Conservation (phyloP, 1,284 basidiomycete species). For the Ustilago tritici region DNA sequence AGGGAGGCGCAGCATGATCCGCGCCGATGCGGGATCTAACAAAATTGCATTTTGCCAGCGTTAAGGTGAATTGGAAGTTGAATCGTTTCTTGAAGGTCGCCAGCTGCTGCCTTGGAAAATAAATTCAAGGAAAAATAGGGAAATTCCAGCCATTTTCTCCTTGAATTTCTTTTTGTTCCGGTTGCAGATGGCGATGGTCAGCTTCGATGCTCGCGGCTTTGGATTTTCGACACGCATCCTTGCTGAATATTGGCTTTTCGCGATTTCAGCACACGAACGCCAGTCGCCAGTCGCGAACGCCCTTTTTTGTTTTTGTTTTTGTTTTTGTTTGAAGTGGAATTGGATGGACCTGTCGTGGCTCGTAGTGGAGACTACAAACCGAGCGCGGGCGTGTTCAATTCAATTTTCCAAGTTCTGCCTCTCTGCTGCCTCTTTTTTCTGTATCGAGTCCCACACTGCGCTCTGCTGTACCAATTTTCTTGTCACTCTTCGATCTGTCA, state of each 20-base stretch:
- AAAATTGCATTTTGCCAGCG: not conserved
- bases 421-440: constrained; percentile 23
- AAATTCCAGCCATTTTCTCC: constrained; percentile 10
- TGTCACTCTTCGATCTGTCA: constrained; percentile 10
- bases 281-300: constrained; percentile 40
- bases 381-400: constrained; percentile 25
- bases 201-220: constrained; percentile 44
- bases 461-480: constrained; percentile 8
- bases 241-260: not conserved
- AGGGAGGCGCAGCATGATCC: not conserved
- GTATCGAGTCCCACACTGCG: not conserved
- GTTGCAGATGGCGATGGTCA: constrained; percentile 24
- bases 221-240: constrained; percentile 26
- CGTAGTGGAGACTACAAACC: constrained; percentile 20
- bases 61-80: constrained; percentile 1
- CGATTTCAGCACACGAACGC: constrained; percentile 30
- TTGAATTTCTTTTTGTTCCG: constrained; percentile 6
- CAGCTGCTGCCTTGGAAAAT: not conserved
- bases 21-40: constrained; percentile 10
- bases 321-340: too few relatives aligned
- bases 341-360: constrained; percentile 26
- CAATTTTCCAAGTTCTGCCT: constrained; percentile 19
- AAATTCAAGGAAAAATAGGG: not conserved
- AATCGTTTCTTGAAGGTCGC: constrained; percentile 2
- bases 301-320: constrained; percentile 15